Conservation (phyloP, 768 basidiomycete species). For the Xerocomellus dryophilus region DNA sequence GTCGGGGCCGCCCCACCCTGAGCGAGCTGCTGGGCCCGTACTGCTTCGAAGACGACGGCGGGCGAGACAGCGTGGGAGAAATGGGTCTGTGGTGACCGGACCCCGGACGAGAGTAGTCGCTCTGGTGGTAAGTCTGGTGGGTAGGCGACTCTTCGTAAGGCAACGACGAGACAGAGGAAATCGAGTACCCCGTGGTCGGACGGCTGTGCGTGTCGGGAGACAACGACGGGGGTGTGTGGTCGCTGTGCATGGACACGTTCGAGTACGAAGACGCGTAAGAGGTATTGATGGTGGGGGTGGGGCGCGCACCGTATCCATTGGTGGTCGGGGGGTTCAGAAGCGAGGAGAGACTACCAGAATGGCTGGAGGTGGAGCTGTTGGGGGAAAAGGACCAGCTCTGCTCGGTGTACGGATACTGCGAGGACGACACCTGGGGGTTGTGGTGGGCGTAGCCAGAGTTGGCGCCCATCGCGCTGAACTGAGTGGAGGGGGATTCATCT, state of each 20-base stretch:
- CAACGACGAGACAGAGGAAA: conserved; percentile 75
- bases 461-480: conserved; percentile 41
- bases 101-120: conserved; percentile 68
- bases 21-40: conserved; percentile 50
- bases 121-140: conserved; percentile 37
- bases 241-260: conserved; percentile 62
- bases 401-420: conserved; percentile 64
- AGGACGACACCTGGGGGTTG: conserved; percentile 40
- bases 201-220: conserved; percentile 74
- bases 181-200: conserved; percentile 83
- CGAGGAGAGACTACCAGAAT: conserved; percentile 74
- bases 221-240: conserved; percentile 65
- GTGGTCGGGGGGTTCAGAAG: conserved; percentile 65
- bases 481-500: conserved; percentile 61
- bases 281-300: conserved; percentile 68
- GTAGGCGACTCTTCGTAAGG: conserved; percentile 59
- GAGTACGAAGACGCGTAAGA: conserved; percentile 68
- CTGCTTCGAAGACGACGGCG: conserved; percentile 63
- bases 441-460: conserved; percentile 31
- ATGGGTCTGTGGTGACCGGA: conserved; percentile 66
- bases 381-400: conserved; percentile 52
- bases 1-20: conserved; percentile 67
- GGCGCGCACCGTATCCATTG: conserved; percentile 45
- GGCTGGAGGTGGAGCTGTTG: conserved; percentile 55
- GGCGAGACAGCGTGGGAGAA: conserved; percentile 66